phyloP scores from a whole-genome alignment of 2,329 filamentous ascomycete genomes.

The Phyllosticta paracitricarpa region DNA sequence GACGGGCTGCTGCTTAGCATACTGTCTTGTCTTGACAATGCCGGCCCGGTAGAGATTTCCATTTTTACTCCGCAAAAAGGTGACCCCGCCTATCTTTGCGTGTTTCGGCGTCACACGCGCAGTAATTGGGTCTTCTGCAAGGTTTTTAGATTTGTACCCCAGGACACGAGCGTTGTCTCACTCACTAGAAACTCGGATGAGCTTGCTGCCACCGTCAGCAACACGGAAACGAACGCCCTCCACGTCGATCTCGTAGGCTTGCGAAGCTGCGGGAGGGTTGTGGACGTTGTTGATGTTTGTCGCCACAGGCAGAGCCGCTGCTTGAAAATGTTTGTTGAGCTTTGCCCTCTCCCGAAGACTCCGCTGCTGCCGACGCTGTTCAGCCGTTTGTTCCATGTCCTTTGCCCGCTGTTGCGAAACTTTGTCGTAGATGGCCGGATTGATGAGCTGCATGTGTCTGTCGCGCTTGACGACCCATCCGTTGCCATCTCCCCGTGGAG shows the following conservation, averaged over 20 bases:
- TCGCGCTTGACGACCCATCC: constrained; percentile 63
- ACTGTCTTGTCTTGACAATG: constrained; percentile 67
- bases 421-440: constrained; percentile 66
- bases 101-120: constrained; percentile 64
- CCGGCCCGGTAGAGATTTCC: constrained; percentile 76
- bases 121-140: constrained; percentile 48
- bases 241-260: constrained; percentile 53
- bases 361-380: constrained; percentile 45
- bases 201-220: constrained; percentile 69
- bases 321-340: constrained; percentile 38
- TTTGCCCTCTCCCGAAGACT: constrained; percentile 51
- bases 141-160: background rate
- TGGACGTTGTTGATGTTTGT: background rate
- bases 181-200: constrained; percentile 67
- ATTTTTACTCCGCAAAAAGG: constrained; percentile 75
- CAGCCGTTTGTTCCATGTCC: constrained; percentile 61
- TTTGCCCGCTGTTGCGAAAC: constrained; percentile 57
- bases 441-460: constrained; percentile 75
- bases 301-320: constrained; percentile 6
- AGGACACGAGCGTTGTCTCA: constrained; percentile 24
- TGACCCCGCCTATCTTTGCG: constrained; percentile 63
- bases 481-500: constrained; percentile 2
- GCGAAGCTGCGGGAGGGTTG: background rate
- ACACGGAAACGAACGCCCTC: constrained; percentile 67
- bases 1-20: constrained; percentile 30